These are phyloP conservation scores for Aureobasidium namibiae DNA, from an alignment of 2,329 filamentous ascomycete species.

Conservation along the genomic window DNA sequence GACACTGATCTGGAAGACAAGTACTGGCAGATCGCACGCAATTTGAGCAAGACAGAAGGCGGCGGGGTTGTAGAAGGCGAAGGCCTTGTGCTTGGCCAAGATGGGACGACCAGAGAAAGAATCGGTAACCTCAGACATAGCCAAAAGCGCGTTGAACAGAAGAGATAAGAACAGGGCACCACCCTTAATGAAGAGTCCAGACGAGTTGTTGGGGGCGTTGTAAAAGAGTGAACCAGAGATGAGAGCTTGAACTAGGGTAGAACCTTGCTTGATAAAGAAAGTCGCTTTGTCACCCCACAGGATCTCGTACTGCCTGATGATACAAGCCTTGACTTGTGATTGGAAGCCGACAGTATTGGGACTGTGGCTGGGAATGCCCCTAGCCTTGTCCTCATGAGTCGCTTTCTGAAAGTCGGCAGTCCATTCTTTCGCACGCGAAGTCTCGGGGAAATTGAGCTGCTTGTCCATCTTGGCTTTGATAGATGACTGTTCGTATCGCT, in stretches of 20 bases:
- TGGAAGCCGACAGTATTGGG: slow-evolving; percentile 49
- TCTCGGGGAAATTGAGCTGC: slow-evolving; percentile 51
- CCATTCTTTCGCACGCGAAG: slow-evolving; percentile 38
- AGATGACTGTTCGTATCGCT: slow-evolving; percentile 44
- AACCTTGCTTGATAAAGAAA: slow-evolving; percentile 54
- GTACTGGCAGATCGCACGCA: slow-evolving; percentile 44
- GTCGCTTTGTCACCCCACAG: slow-evolving; percentile 57
- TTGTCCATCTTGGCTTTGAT: slow-evolving; percentile 44
- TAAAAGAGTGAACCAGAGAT: slow-evolving; percentile 62
- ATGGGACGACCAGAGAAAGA: slow-evolving; percentile 38
- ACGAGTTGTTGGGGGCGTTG: slow-evolving; percentile 48
- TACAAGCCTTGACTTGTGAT: slow-evolving; percentile 48
- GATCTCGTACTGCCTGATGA: slow-evolving; percentile 57
- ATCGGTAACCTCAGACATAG: slow-evolving; percentile 59
- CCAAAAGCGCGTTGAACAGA: slow-evolving; percentile 53
- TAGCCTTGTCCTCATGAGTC: slow-evolving; percentile 48
- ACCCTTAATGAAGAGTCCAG: slow-evolving; percentile 55
- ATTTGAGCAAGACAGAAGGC: slow-evolving; percentile 46
- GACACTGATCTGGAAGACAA: slow-evolving; percentile 42
- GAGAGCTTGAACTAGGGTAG: slow-evolving; percentile 51
- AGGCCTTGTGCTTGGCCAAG: slow-evolving; percentile 37
- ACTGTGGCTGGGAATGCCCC: slow-evolving; percentile 44
- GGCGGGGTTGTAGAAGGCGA: slow-evolving; percentile 30
- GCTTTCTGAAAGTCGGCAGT: slow-evolving; percentile 48
- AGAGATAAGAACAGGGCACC: slow-evolving; percentile 59